Percentiles rank a stretch among this genome's conserved stretches.
These are phyloP conservation scores for Fragaria ananassa DNA, from an alignment of 306 rosid species.

Conservation along the genomic window DNA sequence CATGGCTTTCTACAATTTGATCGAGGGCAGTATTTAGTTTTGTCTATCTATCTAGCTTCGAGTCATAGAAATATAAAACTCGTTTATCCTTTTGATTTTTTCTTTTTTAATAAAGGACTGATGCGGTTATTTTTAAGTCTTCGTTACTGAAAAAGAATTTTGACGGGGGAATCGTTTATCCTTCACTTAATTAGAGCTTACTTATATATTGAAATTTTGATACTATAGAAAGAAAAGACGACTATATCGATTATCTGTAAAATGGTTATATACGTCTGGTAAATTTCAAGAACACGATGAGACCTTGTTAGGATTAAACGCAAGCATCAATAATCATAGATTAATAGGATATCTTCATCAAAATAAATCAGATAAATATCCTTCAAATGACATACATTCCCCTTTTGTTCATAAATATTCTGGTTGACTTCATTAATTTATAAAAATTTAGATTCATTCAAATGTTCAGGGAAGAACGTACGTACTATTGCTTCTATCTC, in stretches of 20 bases:
- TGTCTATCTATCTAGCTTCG: too few relatives aligned
- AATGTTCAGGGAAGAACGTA: background rate
- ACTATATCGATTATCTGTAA: too few relatives aligned
- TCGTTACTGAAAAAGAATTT: too few relatives aligned
- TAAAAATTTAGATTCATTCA: background rate
- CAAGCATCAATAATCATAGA: conserved; percentile 13
- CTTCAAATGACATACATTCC: background rate
- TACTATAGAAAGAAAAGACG: background rate
- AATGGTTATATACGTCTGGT: too few relatives aligned
- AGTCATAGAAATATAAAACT: too few relatives aligned
- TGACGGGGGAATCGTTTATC: too few relatives aligned
- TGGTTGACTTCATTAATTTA: background rate
- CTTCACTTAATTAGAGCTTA: too few relatives aligned
- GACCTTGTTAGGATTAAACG: background rate
- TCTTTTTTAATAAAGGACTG: too few relatives aligned
- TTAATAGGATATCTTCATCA: background rate
- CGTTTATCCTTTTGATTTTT: too few relatives aligned
- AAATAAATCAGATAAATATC: background rate
- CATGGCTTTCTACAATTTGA: background rate
- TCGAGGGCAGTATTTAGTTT: background rate
- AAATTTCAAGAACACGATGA: background rate
- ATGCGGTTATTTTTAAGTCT: too few relatives aligned
- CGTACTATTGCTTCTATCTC: background rate
- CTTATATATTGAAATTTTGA: too few relatives aligned
- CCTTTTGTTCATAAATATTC: background rate